Evolutionary conservation across 2,329 filamentous ascomycete genomes (phyloP).

Genomic region (Arthrobotrys sinensis): DNA sequence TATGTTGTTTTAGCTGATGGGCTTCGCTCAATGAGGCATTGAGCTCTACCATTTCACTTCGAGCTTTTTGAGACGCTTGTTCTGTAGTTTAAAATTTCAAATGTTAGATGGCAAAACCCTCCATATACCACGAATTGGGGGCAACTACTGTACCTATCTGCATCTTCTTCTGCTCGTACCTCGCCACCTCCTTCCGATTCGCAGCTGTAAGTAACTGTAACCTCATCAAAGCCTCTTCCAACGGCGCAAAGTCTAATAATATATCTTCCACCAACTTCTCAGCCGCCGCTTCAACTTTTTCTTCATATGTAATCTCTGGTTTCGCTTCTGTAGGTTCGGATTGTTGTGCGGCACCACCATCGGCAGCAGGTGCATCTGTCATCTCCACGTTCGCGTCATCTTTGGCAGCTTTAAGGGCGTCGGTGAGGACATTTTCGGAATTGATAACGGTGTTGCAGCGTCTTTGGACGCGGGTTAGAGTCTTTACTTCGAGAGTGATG

Average conservation of each 20-base stretch:
- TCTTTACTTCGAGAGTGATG: constrained; percentile 64
- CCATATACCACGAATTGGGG: neutral
- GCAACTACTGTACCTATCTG: constrained; percentile 57
- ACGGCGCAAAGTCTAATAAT: constrained; percentile 63
- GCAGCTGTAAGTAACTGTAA: constrained; percentile 64
- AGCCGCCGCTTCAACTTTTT: constrained; percentile 43
- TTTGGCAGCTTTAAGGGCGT: constrained; percentile 36
- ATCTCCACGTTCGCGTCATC: constrained; percentile 52
- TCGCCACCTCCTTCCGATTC: constrained; percentile 63
- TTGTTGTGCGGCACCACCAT: neutral
- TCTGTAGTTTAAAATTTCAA: constrained; percentile 37
- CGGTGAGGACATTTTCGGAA: constrained; percentile 52
- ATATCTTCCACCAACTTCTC: constrained; percentile 62
- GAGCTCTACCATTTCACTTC: constrained; percentile 62
- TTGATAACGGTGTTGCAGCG: constrained; percentile 59
- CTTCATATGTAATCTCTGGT: constrained; percentile 25
- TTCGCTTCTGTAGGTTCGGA: constrained; percentile 8
- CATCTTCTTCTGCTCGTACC: constrained; percentile 64
- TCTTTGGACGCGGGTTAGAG: constrained; percentile 63
- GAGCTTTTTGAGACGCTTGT: constrained; percentile 62
- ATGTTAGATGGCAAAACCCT: neutral
- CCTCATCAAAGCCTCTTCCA: constrained; percentile 63
- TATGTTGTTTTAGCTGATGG: constrained; percentile 63
- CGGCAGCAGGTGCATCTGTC: constrained; percentile 20
- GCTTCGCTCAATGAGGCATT: constrained; percentile 58